Evolutionary conservation across 352 stramenopile species (phyloP), one percentile per base, ranked within the genome.

Genomic region (Blastocystis hominis): DNA sequence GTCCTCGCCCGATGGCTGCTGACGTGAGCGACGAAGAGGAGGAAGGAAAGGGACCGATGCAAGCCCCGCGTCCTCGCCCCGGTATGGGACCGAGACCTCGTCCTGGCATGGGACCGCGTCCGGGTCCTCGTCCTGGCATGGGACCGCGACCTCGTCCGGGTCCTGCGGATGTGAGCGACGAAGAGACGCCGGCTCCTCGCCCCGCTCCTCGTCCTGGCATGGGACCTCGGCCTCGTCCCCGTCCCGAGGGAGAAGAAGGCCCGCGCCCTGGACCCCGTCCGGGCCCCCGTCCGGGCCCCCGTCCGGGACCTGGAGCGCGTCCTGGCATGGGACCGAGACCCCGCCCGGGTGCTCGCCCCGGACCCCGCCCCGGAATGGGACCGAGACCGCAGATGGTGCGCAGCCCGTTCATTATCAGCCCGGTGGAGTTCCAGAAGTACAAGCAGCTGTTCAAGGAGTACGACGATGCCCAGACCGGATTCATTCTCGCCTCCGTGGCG

Each of bases 361-460:
- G 62, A 34, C 9, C 62, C 6, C 72, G 72, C 36, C 72, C 72
- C 34, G 72, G 72, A n/a, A 84, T 84, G 72, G 42, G 15, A 40
- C 70, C 70, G 30, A 15, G 72, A 30, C 72, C 72, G 20, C 30
- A 30, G 13, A 63, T 59, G 55, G n/a, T 56, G 42, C 70, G 38
- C n/a, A 68, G 36, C 36, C 72, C 72, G 24, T 84, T 84, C 72
- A 40, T 84, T 1, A 64, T 84, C 36, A 47, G 20, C 7, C 72
- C 72, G 7, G 72, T 84, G 72, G 72, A 84, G 56, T 53, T 84
- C 15, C 72, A 84, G 72, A 84, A 84, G 50, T 68, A 84, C 72
- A 84, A 84, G 72, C 53, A 53, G 54, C 50, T 84, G 56, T 84
- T 84, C 72, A 84, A 84, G 50, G 72, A 84, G 56, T 84, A 84